Base-by-base conservation (phyloP, 2,329 filamentous ascomycete genomes). In the Aspergillus sclerotialis region DNA sequence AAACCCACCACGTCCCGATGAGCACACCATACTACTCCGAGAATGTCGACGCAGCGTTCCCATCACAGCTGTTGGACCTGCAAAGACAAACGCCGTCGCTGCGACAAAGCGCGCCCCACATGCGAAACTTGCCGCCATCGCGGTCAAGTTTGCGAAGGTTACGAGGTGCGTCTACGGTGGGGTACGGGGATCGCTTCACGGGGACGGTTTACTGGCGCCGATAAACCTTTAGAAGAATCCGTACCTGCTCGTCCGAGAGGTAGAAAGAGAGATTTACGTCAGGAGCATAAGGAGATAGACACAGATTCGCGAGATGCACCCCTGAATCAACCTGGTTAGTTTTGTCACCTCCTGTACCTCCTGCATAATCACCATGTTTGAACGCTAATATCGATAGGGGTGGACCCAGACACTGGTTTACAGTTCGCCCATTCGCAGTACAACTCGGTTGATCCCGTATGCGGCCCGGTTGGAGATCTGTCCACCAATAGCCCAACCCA, bases 41-140 rank as follows among this genome's bases (percentile, higher is more conserved):
- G 52, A 18, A 55, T 56, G 53, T 50, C 49, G 50, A 55, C 52
- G 37, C 42, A 38, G 12, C 52, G 54, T 14, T 52, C 50, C 10
- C 41, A 48, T 29, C 37, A 47, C 7, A 50, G 53, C 2, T 56
- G 53, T 17, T 56, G 53, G 53, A 57, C 53, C 3, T 58, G 55
- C 36, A 58, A 58, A 37, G 32, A 38, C 10, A 42, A 42, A 10
- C 50, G 48, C 2, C 46, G 54, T 4, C 48, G 50, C 29, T 58
- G 55, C 37, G 54, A 58, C 30, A 43, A 45, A 6, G 21, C 39
- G 6, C 50, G 45, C 4, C 54, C 55, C 3, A 34, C 32, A 6
- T 58, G 55, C 33, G 35, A 40, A 17, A 43, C 40, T 17, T 56
- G 53, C 26, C 11, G 28, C 4, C 37, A 48, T 9, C 52, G 49